Conservation (phyloP, 352 stramenopile genomes). For the Stramenopiles sp. region DNA sequence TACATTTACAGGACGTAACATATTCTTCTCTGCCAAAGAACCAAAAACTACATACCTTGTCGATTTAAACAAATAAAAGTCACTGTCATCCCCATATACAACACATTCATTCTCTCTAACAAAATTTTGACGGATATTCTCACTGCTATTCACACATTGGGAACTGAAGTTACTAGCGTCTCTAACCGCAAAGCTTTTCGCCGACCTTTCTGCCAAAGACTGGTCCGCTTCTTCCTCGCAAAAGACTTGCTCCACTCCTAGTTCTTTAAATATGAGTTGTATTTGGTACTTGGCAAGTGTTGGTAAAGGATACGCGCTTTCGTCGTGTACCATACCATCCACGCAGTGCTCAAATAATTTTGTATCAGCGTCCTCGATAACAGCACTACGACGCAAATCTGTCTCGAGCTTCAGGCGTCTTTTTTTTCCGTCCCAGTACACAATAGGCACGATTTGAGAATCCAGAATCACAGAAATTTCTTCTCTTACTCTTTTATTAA, state of each 20-base stretch:
- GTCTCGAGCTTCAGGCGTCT: background rate
- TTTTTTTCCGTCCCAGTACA: background rate
- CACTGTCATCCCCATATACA: slow-evolving; percentile 39
- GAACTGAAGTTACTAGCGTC: background rate
- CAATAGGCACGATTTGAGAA: background rate
- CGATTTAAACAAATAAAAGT: slow-evolving; percentile 58
- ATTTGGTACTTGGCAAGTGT: background rate
- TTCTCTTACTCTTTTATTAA: background rate
- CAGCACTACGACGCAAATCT: background rate
- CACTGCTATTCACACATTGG: background rate
- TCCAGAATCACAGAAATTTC: background rate
- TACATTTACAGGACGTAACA: too few relatives aligned
- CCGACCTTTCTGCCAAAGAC: background rate
- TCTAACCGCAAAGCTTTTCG: background rate
- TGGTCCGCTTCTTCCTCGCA: background rate
- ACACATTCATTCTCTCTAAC: background rate
- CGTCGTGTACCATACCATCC: background rate
- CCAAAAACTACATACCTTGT: slow-evolving; percentile 40
- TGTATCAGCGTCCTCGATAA: background rate
- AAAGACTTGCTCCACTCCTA: background rate
- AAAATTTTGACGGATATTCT: background rate
- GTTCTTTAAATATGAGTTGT: background rate
- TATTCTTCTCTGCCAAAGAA: too few relatives aligned
- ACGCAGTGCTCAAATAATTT: background rate
- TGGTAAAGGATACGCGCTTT: background rate